phyloP scores from a whole-genome alignment of 208 protist genomes.

The Trypanosoma platydactyli region DNA sequence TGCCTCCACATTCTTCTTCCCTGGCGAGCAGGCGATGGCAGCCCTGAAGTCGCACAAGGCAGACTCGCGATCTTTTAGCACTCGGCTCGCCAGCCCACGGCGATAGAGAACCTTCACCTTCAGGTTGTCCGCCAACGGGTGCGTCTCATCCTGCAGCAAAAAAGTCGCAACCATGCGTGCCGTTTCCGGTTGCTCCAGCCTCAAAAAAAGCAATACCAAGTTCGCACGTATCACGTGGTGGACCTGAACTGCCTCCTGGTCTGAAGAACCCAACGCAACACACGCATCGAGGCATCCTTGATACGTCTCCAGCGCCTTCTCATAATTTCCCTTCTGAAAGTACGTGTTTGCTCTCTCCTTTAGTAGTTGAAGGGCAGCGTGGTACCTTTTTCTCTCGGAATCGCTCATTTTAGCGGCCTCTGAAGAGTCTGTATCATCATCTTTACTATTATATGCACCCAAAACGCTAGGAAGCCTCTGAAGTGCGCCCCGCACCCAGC shows the following conservation, averaged over 20 bases:
- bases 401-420: background rate
- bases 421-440: background rate
- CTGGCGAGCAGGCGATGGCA: constrained; percentile 62
- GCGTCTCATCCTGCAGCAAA: constrained; percentile 64
- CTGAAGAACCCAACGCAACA: constrained; percentile 40
- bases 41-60: constrained; percentile 74
- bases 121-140: constrained; percentile 30
- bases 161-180: constrained; percentile 72
- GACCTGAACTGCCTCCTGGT: constrained; percentile 47
- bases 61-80: constrained; percentile 47
- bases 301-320: constrained; percentile 64
- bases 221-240: constrained; percentile 72
- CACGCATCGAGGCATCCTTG: constrained; percentile 75
- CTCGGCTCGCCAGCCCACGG: constrained; percentile 67
- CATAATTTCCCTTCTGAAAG: constrained; percentile 65
- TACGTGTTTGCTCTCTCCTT: constrained; percentile 64
- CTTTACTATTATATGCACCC: background rate
- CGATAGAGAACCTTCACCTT: constrained; percentile 84
- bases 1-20: constrained; percentile 37
- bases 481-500: background rate
- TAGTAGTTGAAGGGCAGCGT: constrained; percentile 24
- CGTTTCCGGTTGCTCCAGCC: constrained; percentile 64
- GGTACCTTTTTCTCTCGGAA: constrained; percentile 14
- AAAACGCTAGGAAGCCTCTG: background rate
- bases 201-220: constrained; percentile 65